phyloP scores from a whole-genome alignment of 805 yeast genomes.

The Huiozyma sinensis region DNA sequence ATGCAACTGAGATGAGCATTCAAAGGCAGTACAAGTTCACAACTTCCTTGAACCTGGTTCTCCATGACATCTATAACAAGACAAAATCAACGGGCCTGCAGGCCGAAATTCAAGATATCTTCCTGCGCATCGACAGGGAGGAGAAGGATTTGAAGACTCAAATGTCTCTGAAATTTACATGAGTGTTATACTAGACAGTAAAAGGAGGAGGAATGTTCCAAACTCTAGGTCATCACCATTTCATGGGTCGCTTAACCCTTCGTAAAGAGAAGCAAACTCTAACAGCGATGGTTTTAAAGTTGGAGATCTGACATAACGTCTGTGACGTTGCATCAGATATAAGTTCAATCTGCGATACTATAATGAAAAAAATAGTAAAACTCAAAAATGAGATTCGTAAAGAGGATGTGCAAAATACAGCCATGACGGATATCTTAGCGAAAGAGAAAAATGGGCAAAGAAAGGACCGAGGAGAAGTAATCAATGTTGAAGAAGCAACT shows the following conservation, averaged over 20 bases:
- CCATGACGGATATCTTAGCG: no score
- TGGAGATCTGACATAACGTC: constrained; percentile 30
- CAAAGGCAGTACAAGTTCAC: constrained; percentile 20
- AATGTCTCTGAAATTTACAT: constrained; percentile 19
- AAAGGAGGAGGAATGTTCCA: constrained; percentile 43
- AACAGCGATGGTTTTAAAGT: constrained; percentile 98
- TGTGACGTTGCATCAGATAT: constrained; percentile 1
- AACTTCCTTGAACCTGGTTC: constrained; percentile 17
- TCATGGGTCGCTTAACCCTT: constrained; percentile 71
- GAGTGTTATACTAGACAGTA: neutral
- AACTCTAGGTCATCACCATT: constrained; percentile 90
- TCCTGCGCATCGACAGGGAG: constrained; percentile 12
- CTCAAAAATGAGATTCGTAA: no score
- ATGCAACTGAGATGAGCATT: constrained; percentile 2
- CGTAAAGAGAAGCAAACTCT: constrained; percentile 62
- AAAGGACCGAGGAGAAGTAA: no score
- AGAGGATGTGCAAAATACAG: no score
- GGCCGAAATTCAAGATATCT: constrained; percentile 9
- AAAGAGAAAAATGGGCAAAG: no score
- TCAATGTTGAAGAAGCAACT: no score
- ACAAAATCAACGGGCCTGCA: constrained; percentile 1
- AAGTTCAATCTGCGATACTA: constrained; percentile 8
- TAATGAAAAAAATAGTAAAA: neutral
- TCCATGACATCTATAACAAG: constrained; percentile 14
- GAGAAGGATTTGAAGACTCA: constrained; percentile 21